Base-by-base conservation (phyloP, 306 rosid genomes). In the Vigna mungo region DNA sequence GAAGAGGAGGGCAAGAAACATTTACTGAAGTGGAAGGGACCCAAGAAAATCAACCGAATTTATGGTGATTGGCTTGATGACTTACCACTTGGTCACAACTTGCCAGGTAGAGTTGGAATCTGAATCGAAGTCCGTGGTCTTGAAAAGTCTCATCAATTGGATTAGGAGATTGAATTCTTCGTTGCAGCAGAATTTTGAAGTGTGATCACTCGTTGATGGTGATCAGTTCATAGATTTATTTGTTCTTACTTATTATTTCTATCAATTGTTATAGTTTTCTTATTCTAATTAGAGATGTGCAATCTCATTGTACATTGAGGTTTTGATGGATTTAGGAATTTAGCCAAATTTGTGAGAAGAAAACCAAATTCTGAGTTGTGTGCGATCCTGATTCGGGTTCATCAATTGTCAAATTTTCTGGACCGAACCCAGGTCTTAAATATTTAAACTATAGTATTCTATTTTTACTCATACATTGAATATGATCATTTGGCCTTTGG, bases 21-120 rank as follows among this genome's bases (percentile, higher is more conserved):
- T 30, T 75, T 90, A 23, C 73, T 87, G 41, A 89, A 84, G 86
- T 91, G 93, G 98, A 92, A 91, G 76, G 87, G 84, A 39, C 77
- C 65, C 52, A 92, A 87, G 88, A 92, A 94, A 91, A 87, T 92
- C 71, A 86, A 92, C 61, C 90, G 84, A 13, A 92, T 92, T 70
- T 96, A 96, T 77, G 99, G 78, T 3, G 99, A 96, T 55, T 96
- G 99, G 99, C 92, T 91, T 10, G 96, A 93, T 34, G 98, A 93
- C 79, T 23, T 86, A 13, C 98, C 97, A 6, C 90, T 87, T 4
- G 71, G 21, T 41, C 82, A 61, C 55, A 79, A 80, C 88, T 32
- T 85, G 58, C 83, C 87, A 8, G 80, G 84, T 84, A 52, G 76
- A 68, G 83, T 83, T 80, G 93, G 87, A 72, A 85, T 78, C 80